These are phyloP conservation scores for Venustampulla echinocandica DNA, from an alignment of 495 filamentous ascomycete genomes.

Conservation along the genomic window DNA sequence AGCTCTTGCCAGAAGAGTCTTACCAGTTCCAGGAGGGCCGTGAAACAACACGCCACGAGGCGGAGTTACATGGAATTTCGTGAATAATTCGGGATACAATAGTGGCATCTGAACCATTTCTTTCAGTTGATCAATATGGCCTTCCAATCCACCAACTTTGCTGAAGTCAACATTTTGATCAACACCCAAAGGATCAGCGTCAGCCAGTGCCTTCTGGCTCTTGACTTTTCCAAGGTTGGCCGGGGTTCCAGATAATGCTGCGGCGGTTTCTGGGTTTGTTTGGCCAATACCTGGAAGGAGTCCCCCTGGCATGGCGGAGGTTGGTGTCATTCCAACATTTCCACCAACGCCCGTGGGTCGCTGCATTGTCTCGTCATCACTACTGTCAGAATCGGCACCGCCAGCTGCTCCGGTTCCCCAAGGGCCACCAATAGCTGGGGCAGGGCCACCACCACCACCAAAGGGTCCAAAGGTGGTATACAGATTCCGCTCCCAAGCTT, in stretches of 20 bases:
- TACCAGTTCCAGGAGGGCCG: constrained; percentile 94
- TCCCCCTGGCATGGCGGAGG: constrained; percentile 49
- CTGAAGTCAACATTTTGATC: constrained; percentile 87
- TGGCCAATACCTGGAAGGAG: constrained; percentile 47
- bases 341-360: constrained; percentile 48
- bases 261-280: constrained; percentile 51
- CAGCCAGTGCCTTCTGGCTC: constrained; percentile 65
- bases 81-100: constrained; percentile 92
- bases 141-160: constrained; percentile 80
- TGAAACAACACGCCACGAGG: constrained; percentile 94
- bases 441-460: constrained; percentile 66
- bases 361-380: constrained; percentile 75
- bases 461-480: constrained; percentile 88
- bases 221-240: constrained; percentile 86
- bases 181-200: constrained; percentile 89
- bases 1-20: constrained; percentile 87
- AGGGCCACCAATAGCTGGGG: constrained; percentile 67
- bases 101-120: constrained; percentile 95
- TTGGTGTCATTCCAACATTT: constrained; percentile 67
- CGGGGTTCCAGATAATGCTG: constrained; percentile 57
- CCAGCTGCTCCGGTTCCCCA: constrained; percentile 67
- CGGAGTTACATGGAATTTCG: constrained; percentile 81
- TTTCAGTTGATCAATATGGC: constrained; percentile 90
- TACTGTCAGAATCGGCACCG: constrained; percentile 87
- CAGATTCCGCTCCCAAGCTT: constrained; percentile 61